Evolutionary conservation across 2,329 filamentous ascomycete species (phyloP), one percentile per base, ranked within the genome.

Genomic region (Hawksworthiomyces lignivorus): DNA sequence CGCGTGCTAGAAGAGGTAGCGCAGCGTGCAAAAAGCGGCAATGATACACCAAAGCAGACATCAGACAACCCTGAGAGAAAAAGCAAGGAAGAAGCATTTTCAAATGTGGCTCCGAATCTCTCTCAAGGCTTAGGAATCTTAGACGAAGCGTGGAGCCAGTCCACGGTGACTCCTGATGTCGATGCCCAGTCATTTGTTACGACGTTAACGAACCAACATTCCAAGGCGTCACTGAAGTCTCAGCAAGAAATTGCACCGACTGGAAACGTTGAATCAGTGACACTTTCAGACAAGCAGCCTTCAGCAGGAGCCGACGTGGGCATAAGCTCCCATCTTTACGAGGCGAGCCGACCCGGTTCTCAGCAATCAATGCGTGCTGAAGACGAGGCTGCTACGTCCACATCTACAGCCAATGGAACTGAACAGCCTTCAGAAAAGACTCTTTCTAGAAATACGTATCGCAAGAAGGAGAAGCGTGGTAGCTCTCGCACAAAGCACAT

Each of bases 171-270:
- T 3, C 46, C 48, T 7, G 56, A 60, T 32, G 41, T 51, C 12
- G 58, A 59, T 24, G 43, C 49, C 0, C 44, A 44, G 33, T 56
- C 53, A 5, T 54, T 50, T 41, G 47, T 54, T n/a, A 56, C 50
- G n/a, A 53, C 41, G 3, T 20, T 54, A 11, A 43, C 48, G 8
- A 47, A 47, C 15, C 48, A 50, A 17, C 32, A 40, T 6, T 47
- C 41, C 6, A 18, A 27, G 4, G 12, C 28, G 2, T 44, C 40
- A 19, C 36, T 44, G 9, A 39, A 36, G 15, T 37, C 32, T 2
- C 40, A 37, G 19, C 20, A 9, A 33, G 17, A 17, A 33, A 18
- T 33, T 20, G 7, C 30, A 18, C n/a, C n/a, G n/a, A n/a, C 34
- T 8, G 31, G 27, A 7, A 39, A 17, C 26, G 21, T 39, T 18